Evolutionary conservation across 306 rosid genomes (phyloP), one percentile per base, ranked within the genome.

Genomic region (Biancaea sappan): DNA sequence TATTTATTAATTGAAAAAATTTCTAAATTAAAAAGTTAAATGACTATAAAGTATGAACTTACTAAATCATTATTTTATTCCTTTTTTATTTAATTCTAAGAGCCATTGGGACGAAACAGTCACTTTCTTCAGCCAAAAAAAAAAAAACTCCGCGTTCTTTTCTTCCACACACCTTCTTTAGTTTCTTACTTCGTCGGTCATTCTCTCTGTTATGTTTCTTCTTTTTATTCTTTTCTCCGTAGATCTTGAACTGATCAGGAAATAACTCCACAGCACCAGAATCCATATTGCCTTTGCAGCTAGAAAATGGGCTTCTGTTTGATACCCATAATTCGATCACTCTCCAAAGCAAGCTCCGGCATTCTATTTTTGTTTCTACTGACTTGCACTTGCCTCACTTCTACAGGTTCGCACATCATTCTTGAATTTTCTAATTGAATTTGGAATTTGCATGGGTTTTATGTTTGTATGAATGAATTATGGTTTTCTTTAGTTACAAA

Each of bases 391-490:
- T 56, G 48, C 73, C 83, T 85, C 83, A 71, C 67, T 78, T 68
- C 88, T 13, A 84, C 94, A 84, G 97, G 97, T 91, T 72, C 43
- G 68, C 32, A 15, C 32, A 10, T 22, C 52, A 2, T 26, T 48
- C 18, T 32, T 44, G 22, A 5, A 16, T 71, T 70, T 81, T 82
- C 22, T 50, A 1, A 0, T 60, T 29, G 18, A 25, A 46, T 79
- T 68, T 66, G 5, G 52, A 60, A 35, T 61, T 64, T 74, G 70
- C 4, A 16, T 66, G 60, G 18, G 66, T 56, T 38, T 1, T 38
- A 22, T 81, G 40, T 41, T 72, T 75, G 3, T 25, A 10, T 47
- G 78, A 13, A 37, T 77, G 83, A 69, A 63, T n/a, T 79, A 26
- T 5, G n/a, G 1, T 79, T 72, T 54, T 78, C 9, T 31, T 16